A percentile compares a stretch with the other conserved stretches of the same genome.
Evolutionary conservation across 306 rosid genomes (phyloP).

Genomic region (Phaseolus lunatus): DNA sequence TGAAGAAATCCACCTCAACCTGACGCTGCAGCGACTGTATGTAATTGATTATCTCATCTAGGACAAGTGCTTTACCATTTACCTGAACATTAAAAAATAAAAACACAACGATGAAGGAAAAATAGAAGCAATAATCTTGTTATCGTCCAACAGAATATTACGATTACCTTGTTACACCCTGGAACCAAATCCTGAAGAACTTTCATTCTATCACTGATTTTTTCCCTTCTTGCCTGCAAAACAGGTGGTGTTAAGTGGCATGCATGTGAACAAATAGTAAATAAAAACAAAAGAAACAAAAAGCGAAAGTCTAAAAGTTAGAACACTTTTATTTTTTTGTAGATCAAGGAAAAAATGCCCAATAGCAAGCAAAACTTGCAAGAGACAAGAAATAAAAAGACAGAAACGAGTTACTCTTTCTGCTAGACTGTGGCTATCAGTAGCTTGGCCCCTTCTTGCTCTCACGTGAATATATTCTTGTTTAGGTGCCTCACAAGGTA

Average conservation of each 20-base stretch:
- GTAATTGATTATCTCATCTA: conserved; percentile 92
- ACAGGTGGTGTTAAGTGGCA: conserved; percentile 24
- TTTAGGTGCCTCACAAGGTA: conserved; percentile 72
- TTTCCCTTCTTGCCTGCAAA: conserved; percentile 91
- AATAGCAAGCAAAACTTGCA: conserved; percentile 7
- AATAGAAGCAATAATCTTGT: conserved; percentile 28
- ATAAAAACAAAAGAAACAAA: background rate
- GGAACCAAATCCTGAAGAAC: conserved; percentile 84
- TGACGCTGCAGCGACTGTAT: conserved; percentile 83
- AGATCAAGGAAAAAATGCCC: conserved; percentile 21
- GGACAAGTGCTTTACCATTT: conserved; percentile 89
- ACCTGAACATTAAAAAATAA: conserved; percentile 53
- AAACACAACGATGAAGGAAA: background rate
- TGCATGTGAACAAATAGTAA: background rate
- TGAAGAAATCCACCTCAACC: conserved; percentile 70
- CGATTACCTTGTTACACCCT: conserved; percentile 80
- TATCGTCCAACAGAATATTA: conserved; percentile 17
- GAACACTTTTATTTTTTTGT: conserved; percentile 4
- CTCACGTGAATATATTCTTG: conserved; percentile 90
- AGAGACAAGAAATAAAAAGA: conserved; percentile 19
- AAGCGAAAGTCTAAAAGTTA: background rate
- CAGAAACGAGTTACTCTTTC: conserved; percentile 71
- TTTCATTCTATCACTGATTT: conserved; percentile 79
- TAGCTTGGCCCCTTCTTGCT: conserved; percentile 97
- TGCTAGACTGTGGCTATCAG: conserved; percentile 94